Evolutionary conservation across 257 asterid genomes (phyloP).

Genomic region (Schizonepeta tenuifolia): DNA sequence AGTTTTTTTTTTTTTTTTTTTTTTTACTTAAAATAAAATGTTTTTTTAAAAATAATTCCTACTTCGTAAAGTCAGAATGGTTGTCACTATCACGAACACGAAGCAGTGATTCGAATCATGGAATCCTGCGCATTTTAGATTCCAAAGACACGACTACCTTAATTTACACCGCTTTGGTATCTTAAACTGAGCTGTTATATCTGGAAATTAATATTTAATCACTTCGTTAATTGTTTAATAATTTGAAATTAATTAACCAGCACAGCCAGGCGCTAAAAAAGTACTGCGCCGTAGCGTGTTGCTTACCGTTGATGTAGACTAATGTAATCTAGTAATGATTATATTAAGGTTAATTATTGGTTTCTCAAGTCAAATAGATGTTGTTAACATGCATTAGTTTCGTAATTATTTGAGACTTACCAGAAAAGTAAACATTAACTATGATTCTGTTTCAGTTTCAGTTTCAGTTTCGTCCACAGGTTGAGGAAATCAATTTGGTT

Average conservation of each 20-base stretch:
- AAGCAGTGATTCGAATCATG: neutral
- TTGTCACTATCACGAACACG: neutral
- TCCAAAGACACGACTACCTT: neutral
- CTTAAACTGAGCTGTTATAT: neutral
- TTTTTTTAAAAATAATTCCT: neutral
- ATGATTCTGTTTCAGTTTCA: too few species aligned
- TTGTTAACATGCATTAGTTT: neutral
- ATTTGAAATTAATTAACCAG: neutral
- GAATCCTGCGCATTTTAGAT: slow-evolving; percentile 16
- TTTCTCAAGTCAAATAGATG: neutral
- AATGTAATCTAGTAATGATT: neutral
- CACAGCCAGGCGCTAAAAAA: neutral
- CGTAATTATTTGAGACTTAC: neutral
- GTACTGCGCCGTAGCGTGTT: neutral
- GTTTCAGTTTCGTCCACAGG: neutral
- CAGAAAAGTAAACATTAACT: neutral
- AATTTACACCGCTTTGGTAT: neutral
- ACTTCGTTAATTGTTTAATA: neutral
- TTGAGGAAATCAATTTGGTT: neutral
- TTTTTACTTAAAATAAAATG: neutral
- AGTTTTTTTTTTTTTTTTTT: too few species aligned
- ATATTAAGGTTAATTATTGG: slow-evolving; percentile 17
- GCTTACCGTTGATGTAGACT: neutral
- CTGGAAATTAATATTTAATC: neutral
- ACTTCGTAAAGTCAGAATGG: neutral